A percentile compares a stretch with the other conserved stretches of the same genome.
Conservation (phyloP, 106 monocot genomes). For the Acorus calamus region DNA sequence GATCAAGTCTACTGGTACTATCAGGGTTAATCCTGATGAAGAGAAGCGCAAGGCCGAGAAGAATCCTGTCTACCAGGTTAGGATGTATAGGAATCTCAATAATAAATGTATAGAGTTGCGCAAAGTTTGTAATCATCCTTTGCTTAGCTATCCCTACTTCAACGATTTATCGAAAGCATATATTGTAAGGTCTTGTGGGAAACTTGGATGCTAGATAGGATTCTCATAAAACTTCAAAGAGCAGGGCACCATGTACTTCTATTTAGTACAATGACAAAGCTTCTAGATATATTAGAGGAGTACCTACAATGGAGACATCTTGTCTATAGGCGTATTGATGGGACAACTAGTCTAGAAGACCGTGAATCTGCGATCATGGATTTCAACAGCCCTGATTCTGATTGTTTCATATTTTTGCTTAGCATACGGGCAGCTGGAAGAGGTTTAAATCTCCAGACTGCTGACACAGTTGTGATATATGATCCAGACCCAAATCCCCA, state of each 20-base stretch:
- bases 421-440: background rate
- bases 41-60: conserved; percentile 53
- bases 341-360: conserved; percentile 86
- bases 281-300: conserved; percentile 92
- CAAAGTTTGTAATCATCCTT: conserved; percentile 91
- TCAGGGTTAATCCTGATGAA: conserved; percentile 91
- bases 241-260: conserved; percentile 94
- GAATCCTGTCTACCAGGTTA: conserved; percentile 77
- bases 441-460: background rate
- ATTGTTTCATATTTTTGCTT: background rate
- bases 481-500: background rate
- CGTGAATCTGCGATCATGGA: conserved; percentile 79
- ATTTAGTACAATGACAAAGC: conserved; percentile 98
- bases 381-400: background rate
- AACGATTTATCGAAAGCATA: conserved; percentile 72
- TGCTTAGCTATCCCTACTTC: conserved; percentile 86
- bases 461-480: background rate
- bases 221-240: conserved; percentile 92
- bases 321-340: conserved; percentile 88
- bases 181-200: conserved; percentile 85
- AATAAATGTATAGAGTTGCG: conserved; percentile 99
- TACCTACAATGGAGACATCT: conserved; percentile 88
- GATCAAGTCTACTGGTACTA: conserved; percentile 93
- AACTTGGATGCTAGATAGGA: conserved; percentile 96
- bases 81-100: conserved; percentile 84